Evolutionary conservation across 1,139 yeast species (phyloP).

Genomic region (Candida albicans): DNA sequence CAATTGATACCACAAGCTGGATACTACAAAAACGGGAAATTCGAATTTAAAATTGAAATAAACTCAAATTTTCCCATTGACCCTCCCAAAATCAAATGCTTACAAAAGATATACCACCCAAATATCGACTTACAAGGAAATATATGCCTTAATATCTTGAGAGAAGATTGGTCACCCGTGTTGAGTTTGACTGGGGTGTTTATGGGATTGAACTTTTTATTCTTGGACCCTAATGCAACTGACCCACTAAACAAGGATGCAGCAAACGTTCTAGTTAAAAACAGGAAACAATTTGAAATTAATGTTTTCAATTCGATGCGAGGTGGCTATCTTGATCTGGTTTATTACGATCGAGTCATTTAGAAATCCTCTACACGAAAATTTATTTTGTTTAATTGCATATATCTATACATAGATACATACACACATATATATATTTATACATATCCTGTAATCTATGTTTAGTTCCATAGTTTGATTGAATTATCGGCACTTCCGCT

Average conservation of each 20-base stretch:
- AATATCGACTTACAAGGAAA: constrained; percentile 90
- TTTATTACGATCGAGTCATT: constrained; percentile 61
- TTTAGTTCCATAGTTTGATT: constrained; percentile 52
- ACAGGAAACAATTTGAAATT: constrained; percentile 53
- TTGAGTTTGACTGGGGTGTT: constrained; percentile 77
- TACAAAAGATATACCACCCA: constrained; percentile 83
- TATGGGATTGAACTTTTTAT: constrained; percentile 82
- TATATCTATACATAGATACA: background rate
- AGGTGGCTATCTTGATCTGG: constrained; percentile 65
- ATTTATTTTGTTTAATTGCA: background rate
- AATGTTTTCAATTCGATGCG: constrained; percentile 67
- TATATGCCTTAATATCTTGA: constrained; percentile 82
- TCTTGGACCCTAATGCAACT: constrained; percentile 86
- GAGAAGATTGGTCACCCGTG: constrained; percentile 98
- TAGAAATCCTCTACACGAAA: constrained; percentile 7
- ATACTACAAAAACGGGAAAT: constrained; percentile 66
- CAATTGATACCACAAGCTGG: constrained; percentile 77
- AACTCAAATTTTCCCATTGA: constrained; percentile 84
- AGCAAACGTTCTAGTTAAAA: constrained; percentile 68
- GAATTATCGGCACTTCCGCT: constrained; percentile 63
- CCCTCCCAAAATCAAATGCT: constrained; percentile 82
- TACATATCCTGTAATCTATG: no score
- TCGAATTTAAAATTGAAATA: constrained; percentile 64
- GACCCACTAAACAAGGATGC: constrained; percentile 94
- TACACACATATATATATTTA: background rate